A percentile compares a stretch with the other conserved stretches of the same genome.
Conservation (phyloP, 2,329 filamentous ascomycete species). For the Fusarium sororula region DNA sequence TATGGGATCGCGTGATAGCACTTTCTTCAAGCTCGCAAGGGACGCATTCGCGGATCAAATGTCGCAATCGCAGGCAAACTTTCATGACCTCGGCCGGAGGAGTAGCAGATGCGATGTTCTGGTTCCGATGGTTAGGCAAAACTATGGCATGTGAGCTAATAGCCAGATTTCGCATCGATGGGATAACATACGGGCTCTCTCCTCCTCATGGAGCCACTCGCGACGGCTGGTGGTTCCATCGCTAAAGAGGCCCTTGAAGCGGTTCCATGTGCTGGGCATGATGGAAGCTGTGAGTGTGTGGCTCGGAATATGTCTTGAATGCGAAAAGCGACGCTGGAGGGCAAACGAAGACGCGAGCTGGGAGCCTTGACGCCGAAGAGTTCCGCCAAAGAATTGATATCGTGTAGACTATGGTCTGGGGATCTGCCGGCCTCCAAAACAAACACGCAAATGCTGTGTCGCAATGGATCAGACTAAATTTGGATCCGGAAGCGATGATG, state of each 20-base stretch:
- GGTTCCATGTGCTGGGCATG: constrained; percentile 43
- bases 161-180: not conserved
- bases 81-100: constrained; percentile 85
- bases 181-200: constrained; percentile 53
- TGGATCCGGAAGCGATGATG: constrained; percentile 23
- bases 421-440: constrained; percentile 7
- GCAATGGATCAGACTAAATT: constrained; percentile 21
- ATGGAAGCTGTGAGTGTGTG: constrained; percentile 12
- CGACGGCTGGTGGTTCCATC: constrained; percentile 41
- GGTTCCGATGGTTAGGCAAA: constrained; percentile 69
- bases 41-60: constrained; percentile 88
- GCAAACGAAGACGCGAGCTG: not conserved
- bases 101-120: constrained; percentile 71
- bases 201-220: constrained; percentile 54
- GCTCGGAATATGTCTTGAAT: not conserved
- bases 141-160: constrained; percentile 55
- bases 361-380: not conserved
- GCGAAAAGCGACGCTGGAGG: not conserved
- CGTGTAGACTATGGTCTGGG: not conserved
- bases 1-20: constrained; percentile 81
- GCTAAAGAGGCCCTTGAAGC: constrained; percentile 45
- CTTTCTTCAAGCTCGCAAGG: constrained; percentile 87
- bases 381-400: not conserved
- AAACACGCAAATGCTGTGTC: constrained; percentile 20
- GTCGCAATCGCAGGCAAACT: constrained; percentile 86